Evolutionary conservation across 2,329 filamentous ascomycete genomes (phyloP), one percentile per base, ranked within the genome.

Genomic region (Trichoderma sp.): DNA sequence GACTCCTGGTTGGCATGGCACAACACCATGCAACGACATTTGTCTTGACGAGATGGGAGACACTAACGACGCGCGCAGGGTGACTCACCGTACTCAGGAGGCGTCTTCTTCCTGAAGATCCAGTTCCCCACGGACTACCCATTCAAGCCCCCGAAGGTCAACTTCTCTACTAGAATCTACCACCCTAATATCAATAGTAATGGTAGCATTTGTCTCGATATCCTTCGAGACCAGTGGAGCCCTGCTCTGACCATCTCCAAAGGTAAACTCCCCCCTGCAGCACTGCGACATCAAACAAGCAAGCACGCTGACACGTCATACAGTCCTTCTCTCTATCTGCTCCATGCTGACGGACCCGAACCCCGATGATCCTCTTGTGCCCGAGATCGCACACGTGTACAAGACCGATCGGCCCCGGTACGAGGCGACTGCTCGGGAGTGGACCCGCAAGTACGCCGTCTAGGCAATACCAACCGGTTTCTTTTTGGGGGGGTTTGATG

Each of bases 141-240:
- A 48, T 99, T 99, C 87, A 99, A 99, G 90, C 95, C 95, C 69
- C 95, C 95, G 73, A 99, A 99, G 88, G 93, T 99, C 82, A 97
- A 97, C 90, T 99, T 99, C 87, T 98, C 93, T 74, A 99, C 95
- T 71, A 91, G 94, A 78, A 98, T 99, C 84, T 99, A 99, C 80
- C 95, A 99, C 83, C 95, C 95, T 75, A 99, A 99, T 83, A 99
- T 99, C 92, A 99, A 99, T 88, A 96, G 92, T 72, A 98, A 98
- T 80, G 95, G 95, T 80, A 97, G 93, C 81, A 99, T 99, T 81
- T 99, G 95, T 80, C 83, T 99, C 78, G 95, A 99, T 77, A 99
- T 99, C 77, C 85, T 99, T 76, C 89, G 95, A 83, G 95, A 99
- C 80, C 95, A 99, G 83, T 99, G 95, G 95, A 97, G 93, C 79